Conservation (phyloP, 441 rosid species). For the Gossypium aridum region DNA sequence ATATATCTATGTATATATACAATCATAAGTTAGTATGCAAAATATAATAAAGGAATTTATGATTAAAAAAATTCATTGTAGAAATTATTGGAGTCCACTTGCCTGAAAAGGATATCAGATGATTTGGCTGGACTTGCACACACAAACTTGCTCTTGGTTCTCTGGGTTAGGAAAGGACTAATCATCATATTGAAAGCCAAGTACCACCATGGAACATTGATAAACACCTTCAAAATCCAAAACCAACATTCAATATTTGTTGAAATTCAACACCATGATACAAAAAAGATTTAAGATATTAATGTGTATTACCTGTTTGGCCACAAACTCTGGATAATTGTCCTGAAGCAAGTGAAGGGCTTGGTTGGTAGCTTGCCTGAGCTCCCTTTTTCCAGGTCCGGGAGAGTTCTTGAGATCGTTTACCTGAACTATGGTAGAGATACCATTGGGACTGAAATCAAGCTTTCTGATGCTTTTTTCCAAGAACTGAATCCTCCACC, state of each 20-base stretch:
- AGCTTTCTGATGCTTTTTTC: conserved; percentile 58
- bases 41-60: not conserved
- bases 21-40: not conserved
- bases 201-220: conserved; percentile 94
- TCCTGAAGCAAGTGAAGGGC: conserved; percentile 64
- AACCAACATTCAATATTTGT: not conserved
- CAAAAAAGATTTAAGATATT: not conserved
- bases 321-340: conserved; percentile 79
- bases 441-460: conserved; percentile 47
- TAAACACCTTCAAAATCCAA: conserved; percentile 39
- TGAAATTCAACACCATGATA: not conserved
- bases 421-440: conserved; percentile 47
- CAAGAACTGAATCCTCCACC: conserved; percentile 56
- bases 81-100: conserved; percentile 1
- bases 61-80: not conserved
- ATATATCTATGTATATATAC: conserved; percentile 31
- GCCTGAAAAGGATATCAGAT: conserved; percentile 55
- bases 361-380: conserved; percentile 49
- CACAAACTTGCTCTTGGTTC: conserved; percentile 80
- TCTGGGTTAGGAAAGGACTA: conserved; percentile 75
- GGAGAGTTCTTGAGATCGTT: conserved; percentile 63
- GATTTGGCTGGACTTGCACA: conserved; percentile 58
- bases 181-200: conserved; percentile 62
- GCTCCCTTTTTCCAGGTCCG: conserved; percentile 42
- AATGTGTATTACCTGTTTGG: conserved; percentile 47